Evolutionary conservation across 2,329 filamentous ascomycete species (phyloP), one percentile per base, ranked within the genome.

Genomic region (Fonsecaea multimorphosa): DNA sequence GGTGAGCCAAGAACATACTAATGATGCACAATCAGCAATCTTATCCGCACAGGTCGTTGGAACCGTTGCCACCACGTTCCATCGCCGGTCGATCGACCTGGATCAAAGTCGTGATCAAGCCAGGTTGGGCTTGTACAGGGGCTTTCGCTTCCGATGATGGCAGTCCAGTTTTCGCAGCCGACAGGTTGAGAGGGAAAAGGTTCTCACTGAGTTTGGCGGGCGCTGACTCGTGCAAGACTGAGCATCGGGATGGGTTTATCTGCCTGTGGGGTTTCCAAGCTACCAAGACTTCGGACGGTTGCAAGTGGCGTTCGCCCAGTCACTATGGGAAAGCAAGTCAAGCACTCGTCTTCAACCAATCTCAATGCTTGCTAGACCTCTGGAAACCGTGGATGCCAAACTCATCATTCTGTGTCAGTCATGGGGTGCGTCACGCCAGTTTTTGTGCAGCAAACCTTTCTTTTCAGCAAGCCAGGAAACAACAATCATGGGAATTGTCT

Each of bases 11-110:
- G 58, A 36, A n/a, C 22, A 52, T 51, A 46, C 58, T 60, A 60
- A 38, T 29, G n/a, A 60, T 60, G 58, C 58, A 60, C 40, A 44
- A 51, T 60, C 58, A 60, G 58, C 58, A 60, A 24, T 49, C 38
- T 44, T 32, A 27, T 32, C 38, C 31, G 3, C 44, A 31, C 29
- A 31, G 40, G 44, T 60, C 32, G 58, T 51, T 27, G 29, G 7
- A 19, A 60, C 32, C n/a, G 29, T 60, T 38, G 58, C 58, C 58
- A 60, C 58, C 58, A 60, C 58, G 46, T 52, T 60, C 46, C 44
- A 52, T 60, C 31, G 46, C n/a, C 29, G n/a, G 51, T 36, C 31
- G 46, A 24, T 36, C 29, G 46, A 60, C 29, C n/a, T 52, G 44
- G 51, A 27, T 14, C 58, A 22, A n/a, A 44, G 38, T 8, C 9